Evolutionary conservation across 73 alveolate genomes (phyloP), one percentile per base, ranked within the genome.

Genomic region (Symbiodinium pilosum): DNA sequence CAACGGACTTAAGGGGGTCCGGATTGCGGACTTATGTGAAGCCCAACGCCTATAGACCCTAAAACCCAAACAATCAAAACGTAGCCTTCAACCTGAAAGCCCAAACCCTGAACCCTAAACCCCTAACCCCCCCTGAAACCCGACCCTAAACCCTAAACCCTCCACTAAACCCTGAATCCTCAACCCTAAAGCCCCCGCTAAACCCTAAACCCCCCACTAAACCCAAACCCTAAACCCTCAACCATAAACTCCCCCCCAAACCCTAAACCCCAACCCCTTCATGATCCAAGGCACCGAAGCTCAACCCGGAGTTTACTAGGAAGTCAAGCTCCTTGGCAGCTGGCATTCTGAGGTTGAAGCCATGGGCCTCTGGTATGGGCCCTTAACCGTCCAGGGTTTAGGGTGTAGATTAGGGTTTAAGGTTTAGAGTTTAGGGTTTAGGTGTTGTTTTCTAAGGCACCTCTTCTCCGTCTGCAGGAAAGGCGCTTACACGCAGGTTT

Each of bases 251-350:
- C 12, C 68, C 12, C 26, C 75, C 16, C 16, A 0, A 6, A 20
- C 12, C 38, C 8, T 28, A 28, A 28, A 20, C 81, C 38, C 38
- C 9, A 64, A 1, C 21, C 14, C 38, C 4, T 26, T 28, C 30
- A 64, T n/a, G n/a, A n/a, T n/a, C 77, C 21, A 30, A 73, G 59
- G 40, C 51, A 39, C 98, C 98, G 44, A 92, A 92, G 83, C 84
- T 44, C 64, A 92, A 43, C 20, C 98, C 98, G 28, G 98, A 92
- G 40, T 92, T 92, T 77, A 92, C 98, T 84, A 92, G 30, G 87
- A 92, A 92, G 85, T 92, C 98, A 84, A 92, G 43, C 98, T 92
- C 98, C 96, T 64, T 64, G 16, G 77, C 77, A 24, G 75, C 28
- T 38, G 73, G 87, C 54, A 40, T n/a, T n/a, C n/a, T n/a, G n/a